Base-by-base conservation (phyloP, 192 early-diverging fungal species). In the Coemansia sp. region DNA sequence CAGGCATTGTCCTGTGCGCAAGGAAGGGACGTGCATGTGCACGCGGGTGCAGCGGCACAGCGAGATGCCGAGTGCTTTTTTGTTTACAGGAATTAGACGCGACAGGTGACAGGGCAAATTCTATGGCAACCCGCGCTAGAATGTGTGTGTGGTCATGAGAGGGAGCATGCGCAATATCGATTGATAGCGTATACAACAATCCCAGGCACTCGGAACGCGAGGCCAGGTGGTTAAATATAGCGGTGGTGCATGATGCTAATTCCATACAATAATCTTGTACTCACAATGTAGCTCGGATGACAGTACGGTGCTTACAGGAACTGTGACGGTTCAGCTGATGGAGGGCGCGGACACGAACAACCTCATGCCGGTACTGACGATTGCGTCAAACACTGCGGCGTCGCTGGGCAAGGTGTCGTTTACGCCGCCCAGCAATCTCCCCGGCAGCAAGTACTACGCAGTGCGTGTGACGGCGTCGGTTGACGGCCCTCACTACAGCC, bases 401-500 rank as follows among this genome's bases (percentile, higher is more conserved):
- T 25, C 66, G 36, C 38, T 27, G 15, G 72, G 76, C 61, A 67
- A 65, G 62, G 51, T 78, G 32, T 23, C 59, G 25, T 77, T 67
- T 59, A 66, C 64, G 29, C 72, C 76, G 7, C 76, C 80, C 4
- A 27, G 29, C 63, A 72, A 32, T 27, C 69, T 83, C 21, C 21
- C 45, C 1, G 63, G 61, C 14, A 73, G 80, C 69, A 45, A 23
- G 39, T 38, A 69, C 72, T 83, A 83, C 58, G 76, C 76, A 19
- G 64, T 83, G 11, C 76, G 76, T 27, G 73, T 78, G 34, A 78
- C 76, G 14, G 68, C 73, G 53, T 70, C 67, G 11, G 70, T 71
- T 48, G 72, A 70, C 34, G 76, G 72, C 15, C 72, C 73, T 5
- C 80, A 67, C 76, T 83, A 83, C 76, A 83, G 80, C 76, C 80